Conservation (phyloP, 169 alveolate genomes). For the Cardiosporidium cionae region DNA sequence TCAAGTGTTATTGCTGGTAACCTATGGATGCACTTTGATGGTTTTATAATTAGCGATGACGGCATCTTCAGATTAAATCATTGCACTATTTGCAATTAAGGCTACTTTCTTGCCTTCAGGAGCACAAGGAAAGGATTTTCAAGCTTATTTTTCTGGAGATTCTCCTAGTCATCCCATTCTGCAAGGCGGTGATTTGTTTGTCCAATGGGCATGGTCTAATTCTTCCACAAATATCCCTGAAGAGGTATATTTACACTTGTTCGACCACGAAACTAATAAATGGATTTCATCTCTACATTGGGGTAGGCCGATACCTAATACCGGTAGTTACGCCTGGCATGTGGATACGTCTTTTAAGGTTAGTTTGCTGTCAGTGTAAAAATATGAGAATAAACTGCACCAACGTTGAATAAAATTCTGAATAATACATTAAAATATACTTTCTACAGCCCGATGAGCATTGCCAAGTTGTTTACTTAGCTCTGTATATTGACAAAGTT, state of each 20-base stretch:
- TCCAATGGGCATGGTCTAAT: conserved; percentile 48
- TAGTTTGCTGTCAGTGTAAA: neutral
- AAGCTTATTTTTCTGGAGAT: conserved; percentile 37
- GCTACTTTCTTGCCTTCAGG: no score
- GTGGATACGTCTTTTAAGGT: conserved; percentile 35
- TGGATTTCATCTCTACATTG: conserved; percentile 39
- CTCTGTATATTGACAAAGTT: neutral
- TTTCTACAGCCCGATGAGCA: neutral
- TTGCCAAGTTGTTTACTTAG: neutral
- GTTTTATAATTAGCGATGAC: no score
- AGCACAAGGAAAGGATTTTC: no score
- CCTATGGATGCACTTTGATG: no score
- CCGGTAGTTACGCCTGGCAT: conserved; percentile 53
- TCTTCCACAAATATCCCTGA: conserved; percentile 34
- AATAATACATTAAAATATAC: no score
- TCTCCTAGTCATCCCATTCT: conserved; percentile 44
- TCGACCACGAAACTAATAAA: conserved; percentile 28
- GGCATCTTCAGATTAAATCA: no score
- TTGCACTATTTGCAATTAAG: no score
- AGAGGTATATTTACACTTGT: conserved; percentile 24
- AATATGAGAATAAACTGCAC: no score
- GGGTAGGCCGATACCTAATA: conserved; percentile 42
- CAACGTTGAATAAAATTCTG: no score
- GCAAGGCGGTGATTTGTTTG: conserved; percentile 41
- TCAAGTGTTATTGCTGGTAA: no score